phyloP scores from a whole-genome alignment of 2,329 filamentous ascomycete genomes.

The Chaetoscypha palmicola region DNA sequence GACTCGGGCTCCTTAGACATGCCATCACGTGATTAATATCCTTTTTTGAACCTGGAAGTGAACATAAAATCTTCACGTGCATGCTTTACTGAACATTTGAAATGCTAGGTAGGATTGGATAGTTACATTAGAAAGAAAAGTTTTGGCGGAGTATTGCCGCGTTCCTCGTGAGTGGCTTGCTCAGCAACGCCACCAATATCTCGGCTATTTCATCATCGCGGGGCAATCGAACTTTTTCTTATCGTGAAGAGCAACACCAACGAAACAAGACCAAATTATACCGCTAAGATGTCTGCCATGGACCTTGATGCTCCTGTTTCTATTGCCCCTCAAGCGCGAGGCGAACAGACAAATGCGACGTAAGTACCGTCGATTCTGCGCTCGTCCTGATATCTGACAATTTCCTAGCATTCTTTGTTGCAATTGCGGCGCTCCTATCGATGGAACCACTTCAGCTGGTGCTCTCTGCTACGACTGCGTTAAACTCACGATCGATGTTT shows the following conservation, averaged over 20 bases:
- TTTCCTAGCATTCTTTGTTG: slow-evolving; percentile 81
- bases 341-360: slow-evolving; percentile 42
- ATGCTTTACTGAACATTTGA: too few species aligned
- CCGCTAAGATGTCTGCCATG: slow-evolving; percentile 47
- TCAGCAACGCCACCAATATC: slow-evolving; percentile 10
- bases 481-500: slow-evolving; percentile 90
- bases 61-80: too few species aligned
- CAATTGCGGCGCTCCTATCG: slow-evolving; percentile 93
- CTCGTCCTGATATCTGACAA: too few species aligned
- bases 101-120: too few species aligned
- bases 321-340: slow-evolving; percentile 35
- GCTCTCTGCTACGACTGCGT: slow-evolving; percentile 95
- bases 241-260: slow-evolving; percentile 16
- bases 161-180: slow-evolving; percentile 15
- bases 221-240: slow-evolving; percentile 24
- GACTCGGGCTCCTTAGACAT: too few species aligned
- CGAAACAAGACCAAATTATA: slow-evolving; percentile 15
- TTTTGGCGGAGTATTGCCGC: too few species aligned
- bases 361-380: slow-evolving; percentile 36
- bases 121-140: too few species aligned
- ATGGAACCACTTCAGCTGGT: slow-evolving; percentile 77
- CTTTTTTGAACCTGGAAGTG: too few species aligned
- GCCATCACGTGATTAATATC: too few species aligned
- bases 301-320: slow-evolving; percentile 50
- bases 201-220: slow-evolving; percentile 12